Percentiles rank a stretch among this genome's conserved stretches.
phyloP scores from a whole-genome alignment of 352 stramenopile genomes.

The Pythium rishiriense region DNA sequence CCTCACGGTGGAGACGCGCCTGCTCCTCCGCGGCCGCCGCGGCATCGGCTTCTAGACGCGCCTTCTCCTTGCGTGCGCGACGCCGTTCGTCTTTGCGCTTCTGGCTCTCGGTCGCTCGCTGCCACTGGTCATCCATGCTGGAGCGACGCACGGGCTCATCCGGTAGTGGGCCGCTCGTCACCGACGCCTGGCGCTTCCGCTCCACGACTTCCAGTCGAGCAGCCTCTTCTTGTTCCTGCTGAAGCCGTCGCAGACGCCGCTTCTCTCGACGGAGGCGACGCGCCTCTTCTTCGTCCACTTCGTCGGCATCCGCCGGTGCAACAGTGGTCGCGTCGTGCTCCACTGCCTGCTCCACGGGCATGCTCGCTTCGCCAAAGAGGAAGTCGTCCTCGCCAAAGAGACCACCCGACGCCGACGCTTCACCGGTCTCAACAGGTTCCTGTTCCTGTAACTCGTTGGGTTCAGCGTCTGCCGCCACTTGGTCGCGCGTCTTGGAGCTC shows the following conservation, averaged over 20 bases:
- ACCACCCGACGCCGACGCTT: slow-evolving; percentile 16
- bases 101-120: slow-evolving; percentile 15
- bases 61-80: slow-evolving; percentile 13
- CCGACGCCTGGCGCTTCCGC: background rate
- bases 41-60: slow-evolving; percentile 16
- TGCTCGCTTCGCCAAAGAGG: slow-evolving; percentile 20
- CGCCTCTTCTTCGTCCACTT: slow-evolving; percentile 23
- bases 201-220: slow-evolving; percentile 8
- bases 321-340: slow-evolving; percentile 36
- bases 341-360: slow-evolving; percentile 9
- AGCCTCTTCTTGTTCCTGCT: slow-evolving; percentile 19
- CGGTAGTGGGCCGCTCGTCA: background rate
- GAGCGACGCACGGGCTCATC: slow-evolving; percentile 4
- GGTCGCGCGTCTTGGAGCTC: slow-evolving; percentile 21
- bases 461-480: slow-evolving; percentile 26
- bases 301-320: slow-evolving; percentile 38
- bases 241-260: slow-evolving; percentile 35
- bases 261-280: slow-evolving; percentile 35
- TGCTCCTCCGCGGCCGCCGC: slow-evolving; percentile 17
- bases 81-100: slow-evolving; percentile 23
- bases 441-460: slow-evolving; percentile 31
- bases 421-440: slow-evolving; percentile 18
- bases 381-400: slow-evolving; percentile 17
- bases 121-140: slow-evolving; percentile 19
- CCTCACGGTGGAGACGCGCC: slow-evolving; percentile 19